Percentiles rank a stretch among this genome's conserved stretches.
Conservation (phyloP, 768 basidiomycete genomes). For the Mycena polygramma region DNA sequence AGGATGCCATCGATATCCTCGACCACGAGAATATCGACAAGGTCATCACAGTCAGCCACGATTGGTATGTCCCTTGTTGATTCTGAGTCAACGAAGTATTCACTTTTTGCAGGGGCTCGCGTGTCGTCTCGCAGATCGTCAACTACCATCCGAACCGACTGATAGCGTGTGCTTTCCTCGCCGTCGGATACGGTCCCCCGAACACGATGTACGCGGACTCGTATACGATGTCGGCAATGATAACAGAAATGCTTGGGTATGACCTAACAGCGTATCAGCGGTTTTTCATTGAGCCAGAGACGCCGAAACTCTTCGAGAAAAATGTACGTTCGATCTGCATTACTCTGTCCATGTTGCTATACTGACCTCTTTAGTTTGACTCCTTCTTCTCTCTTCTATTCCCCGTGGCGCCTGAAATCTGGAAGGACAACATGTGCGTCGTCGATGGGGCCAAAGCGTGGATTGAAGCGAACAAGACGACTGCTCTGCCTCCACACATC, state of each 20-base stretch:
- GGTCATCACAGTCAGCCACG: constrained; percentile 55
- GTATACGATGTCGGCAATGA: constrained; percentile 33
- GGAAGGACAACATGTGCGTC: no score
- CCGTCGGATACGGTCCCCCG: constrained; percentile 47
- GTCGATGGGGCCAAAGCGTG: no score
- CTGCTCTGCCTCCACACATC: no score
- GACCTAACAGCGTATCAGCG: no score
- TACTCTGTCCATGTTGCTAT: no score
- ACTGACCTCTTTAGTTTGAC: no score
- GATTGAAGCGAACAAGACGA: no score
- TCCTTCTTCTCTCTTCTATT: no score
- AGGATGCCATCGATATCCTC: constrained; percentile 55
- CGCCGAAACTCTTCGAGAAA: no score
- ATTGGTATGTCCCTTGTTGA: constrained; percentile 46
- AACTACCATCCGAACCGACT: constrained; percentile 55
- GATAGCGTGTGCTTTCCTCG: constrained; percentile 47
- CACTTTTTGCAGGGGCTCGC: constrained; percentile 50
- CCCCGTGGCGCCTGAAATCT: no score
- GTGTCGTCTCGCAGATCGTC: constrained; percentile 49
- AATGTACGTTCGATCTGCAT: no score
- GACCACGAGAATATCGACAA: constrained; percentile 49
- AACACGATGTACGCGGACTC: constrained; percentile 39
- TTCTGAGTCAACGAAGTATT: not conserved
- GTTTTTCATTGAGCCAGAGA: no score
- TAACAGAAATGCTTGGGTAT: not conserved